Base-by-base conservation (phyloP, 768 basidiomycete genomes). In the Russula olivacea region DNA sequence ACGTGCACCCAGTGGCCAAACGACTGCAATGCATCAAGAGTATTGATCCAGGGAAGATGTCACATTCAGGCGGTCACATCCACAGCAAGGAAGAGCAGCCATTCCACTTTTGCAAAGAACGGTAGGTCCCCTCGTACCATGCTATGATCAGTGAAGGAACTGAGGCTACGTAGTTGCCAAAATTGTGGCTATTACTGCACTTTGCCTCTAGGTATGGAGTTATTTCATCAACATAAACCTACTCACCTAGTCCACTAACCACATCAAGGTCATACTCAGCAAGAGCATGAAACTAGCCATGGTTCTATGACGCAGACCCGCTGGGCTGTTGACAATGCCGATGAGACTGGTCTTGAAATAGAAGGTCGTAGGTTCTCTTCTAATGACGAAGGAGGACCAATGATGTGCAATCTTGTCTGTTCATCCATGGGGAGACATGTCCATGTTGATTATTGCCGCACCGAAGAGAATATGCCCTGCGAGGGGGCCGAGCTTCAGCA, bases 391-490 rank as follows among this genome's bases (percentile, higher is more conserved):
- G 83, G 85, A 9, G 83, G 83, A 0, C 84, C 84, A 0, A 83
- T 85, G 81, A 76, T 86, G 75, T 86, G 85, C 67, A 84, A 77
- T 51, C 74, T 85, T 21, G 70, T 83, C 32, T 87, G 83, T 66
- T 75, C 77, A 1, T 72, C 80, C 17, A 74, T 85, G 72, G 85
- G 84, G 0, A 71, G 86, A 21, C 85, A 86, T 53, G 73, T 74
- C 1, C 85, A 86, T 68, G 72, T 86, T 34, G 83, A 81, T 63
- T 81, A 79, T 59, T 86, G 85, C 66, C 78, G 82, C 1, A 73
- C 79, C 2, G 69, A 74, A 43, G 68, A 73, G 21, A 70, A 61
- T 11, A 69, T 68, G 0, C 58, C 68, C 4, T 87, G 85, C 68
- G 71, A 69, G 1, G 78, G 75, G 1, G 66, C 73, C 1, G 82